Base-by-base conservation (phyloP, 192 early-diverging fungal genomes). In the Coemansia guatemalensis region DNA sequence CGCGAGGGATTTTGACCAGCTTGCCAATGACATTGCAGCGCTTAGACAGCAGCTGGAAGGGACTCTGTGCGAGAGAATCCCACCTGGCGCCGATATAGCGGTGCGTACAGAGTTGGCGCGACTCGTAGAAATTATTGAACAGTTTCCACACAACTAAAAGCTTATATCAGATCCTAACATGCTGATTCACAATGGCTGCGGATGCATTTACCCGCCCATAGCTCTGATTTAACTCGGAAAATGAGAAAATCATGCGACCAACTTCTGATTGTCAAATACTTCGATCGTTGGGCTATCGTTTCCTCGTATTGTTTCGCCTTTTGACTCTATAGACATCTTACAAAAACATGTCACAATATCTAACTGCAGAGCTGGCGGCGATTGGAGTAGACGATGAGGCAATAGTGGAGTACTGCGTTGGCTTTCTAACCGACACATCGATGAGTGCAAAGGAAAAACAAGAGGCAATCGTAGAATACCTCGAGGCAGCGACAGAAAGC, bases 331-430 rank as follows among this genome's bases (percentile, higher is more conserved):
- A 25, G 51, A 52, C 1, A 52, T 25, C 12, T 2, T 52, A 52
- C 51, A 52, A 52, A 44, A 62, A 62, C 27, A 78, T 78, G 75
- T 58, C 69, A 3, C 32, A 29, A n/a, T 72, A 72, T 44, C 29
- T 78, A 17, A 39, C 60, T 0, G 48, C 20, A 12, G 57, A 68
- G 58, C 59, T 78, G n/a, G 39, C 21, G 8, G 55, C 50, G 33
- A 48, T 70, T 17, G 75, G 75, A 14, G 49, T 78, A 14, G 75
- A 78, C 39, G 75, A 78, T 52, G 60, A 71, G 14, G 69, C 75
- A 11, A 72, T 78, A 26, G 35, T 78, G 7, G 75, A 78, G 26
- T 78, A 78, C 58, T 78, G 75, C 58, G 48, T 25, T 12, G 75
- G 75, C 5, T 51, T 72, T 27, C 58, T 78, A 3, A 51, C 54